A percentile compares a stretch with the other conserved stretches of the same genome.
These are phyloP conservation scores for Alternaria sp. DNA, from an alignment of 2,329 filamentous ascomycete genomes.

Conservation along the genomic window DNA sequence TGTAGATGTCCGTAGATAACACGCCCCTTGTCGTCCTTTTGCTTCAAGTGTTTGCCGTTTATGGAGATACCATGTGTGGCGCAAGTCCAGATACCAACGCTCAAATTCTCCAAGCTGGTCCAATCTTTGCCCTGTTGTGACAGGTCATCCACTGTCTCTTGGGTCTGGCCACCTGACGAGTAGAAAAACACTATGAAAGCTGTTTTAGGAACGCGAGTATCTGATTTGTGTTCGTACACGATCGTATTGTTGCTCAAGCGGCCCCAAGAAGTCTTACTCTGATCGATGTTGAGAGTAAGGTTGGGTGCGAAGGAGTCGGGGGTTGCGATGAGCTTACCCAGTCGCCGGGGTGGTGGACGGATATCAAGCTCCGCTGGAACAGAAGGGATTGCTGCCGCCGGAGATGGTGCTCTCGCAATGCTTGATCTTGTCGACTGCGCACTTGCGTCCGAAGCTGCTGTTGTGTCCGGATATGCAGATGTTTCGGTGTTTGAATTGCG, in stretches of 20 bases:
- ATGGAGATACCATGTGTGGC: slow-evolving; percentile 77
- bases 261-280: slow-evolving; percentile 78
- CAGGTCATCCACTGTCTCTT: slow-evolving; percentile 61
- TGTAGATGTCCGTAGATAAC: slow-evolving; percentile 71
- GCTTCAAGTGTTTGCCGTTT: slow-evolving; percentile 72
- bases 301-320: slow-evolving; percentile 70
- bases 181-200: slow-evolving; percentile 73
- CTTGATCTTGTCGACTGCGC: slow-evolving; percentile 21
- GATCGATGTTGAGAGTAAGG: slow-evolving; percentile 67
- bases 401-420: slow-evolving; percentile 22
- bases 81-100: slow-evolving; percentile 79
- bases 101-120: slow-evolving; percentile 61
- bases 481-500: slow-evolving; percentile 25
- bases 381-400: slow-evolving; percentile 26
- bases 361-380: slow-evolving; percentile 40
- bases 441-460: slow-evolving; percentile 30
- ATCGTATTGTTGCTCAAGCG: slow-evolving; percentile 72
- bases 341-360: slow-evolving; percentile 50
- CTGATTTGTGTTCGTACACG: slow-evolving; percentile 66
- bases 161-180: slow-evolving; percentile 70
- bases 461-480: slow-evolving; percentile 38
- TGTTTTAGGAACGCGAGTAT: slow-evolving; percentile 79
- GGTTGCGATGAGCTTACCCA: slow-evolving; percentile 72
- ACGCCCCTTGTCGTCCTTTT: slow-evolving; percentile 59
- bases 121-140: slow-evolving; percentile 59